Base-by-base conservation (phyloP, 1,284 basidiomycete species). In the Somion occarium region DNA sequence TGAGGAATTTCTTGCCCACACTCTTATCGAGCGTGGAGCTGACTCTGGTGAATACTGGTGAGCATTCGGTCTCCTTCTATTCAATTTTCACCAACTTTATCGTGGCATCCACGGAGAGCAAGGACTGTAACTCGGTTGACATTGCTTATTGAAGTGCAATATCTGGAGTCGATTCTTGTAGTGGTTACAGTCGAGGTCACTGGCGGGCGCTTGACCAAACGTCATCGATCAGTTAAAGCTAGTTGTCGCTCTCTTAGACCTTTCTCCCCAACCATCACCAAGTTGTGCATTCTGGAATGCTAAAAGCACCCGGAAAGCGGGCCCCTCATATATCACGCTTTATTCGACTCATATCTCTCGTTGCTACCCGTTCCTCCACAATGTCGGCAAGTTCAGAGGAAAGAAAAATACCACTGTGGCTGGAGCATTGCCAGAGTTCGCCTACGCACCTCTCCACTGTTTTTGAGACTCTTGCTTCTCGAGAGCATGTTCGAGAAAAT, bases 1-100 rank as follows among this genome's bases (percentile, higher is more conserved):
- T 75, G 19, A 91, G 74, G 63, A 79, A 67, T 61, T 83, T 86
- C 67, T 88, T 91, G 9, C 81, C 80, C 12, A 79, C 80, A 1
- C 83, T 79, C 64, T 85, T 91, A 64, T 91, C 85, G n/a, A 90
- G 72, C 2, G 83, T 83, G n/a, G 88, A 90, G 67, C 87, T 90
- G 57, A 91, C 89, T 73, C 89, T 91, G 53, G 23, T n/a, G 24
- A 12, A 34, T 23, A 44, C 30, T 12, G 22, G 19, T 13, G n/a
- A 41, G 13, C 37, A 11, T 37, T 5, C 11, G 15, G 41, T 11
- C 24, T 44, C 24, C 43, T 22, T 38, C 11, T 27, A 23, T 46
- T 5, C n/a, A 7, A 19, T 18, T 5, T 47, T 5, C 20, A 43
- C 48, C 18, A 15, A 50, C 49, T 50, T 50, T 50, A 45, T 43